Percentiles rank a stretch among this genome's conserved stretches.
Evolutionary conservation across 345 rosid genomes (phyloP).

Genomic region (Orychophragmus violaceus): DNA sequence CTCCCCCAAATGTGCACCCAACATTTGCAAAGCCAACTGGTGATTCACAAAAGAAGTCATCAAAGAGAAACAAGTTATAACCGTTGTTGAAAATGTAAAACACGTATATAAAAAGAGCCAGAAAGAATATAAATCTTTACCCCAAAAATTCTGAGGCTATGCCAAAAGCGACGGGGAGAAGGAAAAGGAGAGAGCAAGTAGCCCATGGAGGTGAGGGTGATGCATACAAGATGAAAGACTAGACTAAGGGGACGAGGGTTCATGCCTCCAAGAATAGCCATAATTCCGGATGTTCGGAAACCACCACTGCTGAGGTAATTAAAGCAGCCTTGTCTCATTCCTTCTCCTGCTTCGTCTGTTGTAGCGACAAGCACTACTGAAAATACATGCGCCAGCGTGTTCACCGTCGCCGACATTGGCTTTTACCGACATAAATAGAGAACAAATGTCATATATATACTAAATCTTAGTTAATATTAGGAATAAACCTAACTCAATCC

Average conservation of each 20-base stretch:
- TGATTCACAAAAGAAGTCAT: neutral
- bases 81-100: neutral
- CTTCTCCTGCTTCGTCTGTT: conserved; percentile 29
- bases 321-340: conserved; percentile 32
- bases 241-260: conserved; percentile 28
- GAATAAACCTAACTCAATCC: no score
- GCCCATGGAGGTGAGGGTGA: conserved; percentile 30
- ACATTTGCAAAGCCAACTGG: conserved; percentile 38
- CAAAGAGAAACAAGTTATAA: neutral
- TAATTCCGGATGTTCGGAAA: conserved; percentile 11
- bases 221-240: conserved; percentile 25
- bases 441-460: neutral
- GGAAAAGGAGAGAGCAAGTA: conserved; percentile 31
- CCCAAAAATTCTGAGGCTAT: conserved; percentile 20
- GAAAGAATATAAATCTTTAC: conserved; percentile 3
- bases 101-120: neutral
- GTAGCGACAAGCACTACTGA: conserved; percentile 26
- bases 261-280: conserved; percentile 32
- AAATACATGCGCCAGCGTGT: conserved; percentile 28
- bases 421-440: neutral
- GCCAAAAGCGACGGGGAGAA: conserved; percentile 34
- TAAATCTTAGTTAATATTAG: no score
- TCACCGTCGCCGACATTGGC: conserved; percentile 37
- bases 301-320: conserved; percentile 27
- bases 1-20: conserved; percentile 36